Percentiles rank a stretch among this genome's conserved stretches.
Evolutionary conservation across 164 flowering plant species (phyloP).

Genomic region (Nymphaea thermarum): DNA sequence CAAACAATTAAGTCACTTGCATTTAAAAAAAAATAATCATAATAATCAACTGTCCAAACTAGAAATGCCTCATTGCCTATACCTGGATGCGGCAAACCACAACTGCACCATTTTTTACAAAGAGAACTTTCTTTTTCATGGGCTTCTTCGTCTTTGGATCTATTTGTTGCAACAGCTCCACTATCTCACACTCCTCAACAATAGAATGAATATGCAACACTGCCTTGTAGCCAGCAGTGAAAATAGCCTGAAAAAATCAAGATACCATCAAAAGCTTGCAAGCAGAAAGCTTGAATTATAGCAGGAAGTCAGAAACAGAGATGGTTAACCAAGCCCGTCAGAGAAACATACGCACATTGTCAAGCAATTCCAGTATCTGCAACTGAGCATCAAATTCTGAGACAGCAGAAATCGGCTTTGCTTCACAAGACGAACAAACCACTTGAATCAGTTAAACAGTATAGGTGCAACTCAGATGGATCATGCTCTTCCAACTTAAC

Average conservation of each 20-base stretch:
- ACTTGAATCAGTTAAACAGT: neutral
- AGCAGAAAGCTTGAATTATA: neutral
- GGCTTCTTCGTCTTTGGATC: conserved; percentile 90
- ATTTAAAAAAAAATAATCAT: neutral
- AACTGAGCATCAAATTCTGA: conserved; percentile 79
- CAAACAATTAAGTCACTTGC: neutral
- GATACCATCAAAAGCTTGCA: neutral
- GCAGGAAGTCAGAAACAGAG: neutral
- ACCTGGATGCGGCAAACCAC: conserved; percentile 92
- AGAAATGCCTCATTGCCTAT: neutral
- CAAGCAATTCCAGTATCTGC: conserved; percentile 87
- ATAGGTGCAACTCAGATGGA: neutral
- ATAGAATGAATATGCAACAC: conserved; percentile 86
- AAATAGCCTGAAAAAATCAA: conserved; percentile 59
- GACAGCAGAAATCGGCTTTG: conserved; percentile 57
- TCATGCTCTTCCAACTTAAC: too few species aligned
- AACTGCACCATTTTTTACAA: conserved; percentile 87
- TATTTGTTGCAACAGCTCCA: conserved; percentile 72
- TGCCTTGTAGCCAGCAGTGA: conserved; percentile 98
- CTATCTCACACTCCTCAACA: conserved; percentile 97
- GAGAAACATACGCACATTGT: conserved; percentile 41
- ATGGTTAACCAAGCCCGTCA: neutral
- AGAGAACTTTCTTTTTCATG: conserved; percentile 76
- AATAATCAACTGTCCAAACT: neutral
- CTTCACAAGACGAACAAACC: conserved; percentile 28